These are phyloP conservation scores for Draba incana DNA, from an alignment of 345 rosid genomes.

Conservation along the genomic window DNA sequence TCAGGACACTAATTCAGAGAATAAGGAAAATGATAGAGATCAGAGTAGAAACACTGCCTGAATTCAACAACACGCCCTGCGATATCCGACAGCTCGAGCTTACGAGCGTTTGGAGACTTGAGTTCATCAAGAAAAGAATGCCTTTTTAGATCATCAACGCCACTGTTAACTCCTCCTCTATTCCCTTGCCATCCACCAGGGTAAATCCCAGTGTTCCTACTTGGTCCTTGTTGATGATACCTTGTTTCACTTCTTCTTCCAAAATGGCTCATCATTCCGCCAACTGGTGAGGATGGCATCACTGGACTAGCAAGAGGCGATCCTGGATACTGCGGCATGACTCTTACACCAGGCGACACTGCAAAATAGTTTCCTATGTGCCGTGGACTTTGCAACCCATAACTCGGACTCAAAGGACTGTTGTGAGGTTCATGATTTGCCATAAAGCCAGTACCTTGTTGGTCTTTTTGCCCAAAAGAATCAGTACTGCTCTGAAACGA, in stretches of 20 bases:
- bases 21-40: slow-evolving; percentile 31
- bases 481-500: slow-evolving; percentile 58
- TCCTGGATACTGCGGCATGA: slow-evolving; percentile 61
- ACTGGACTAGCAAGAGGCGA: slow-evolving; percentile 73
- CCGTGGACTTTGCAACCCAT: slow-evolving; percentile 55
- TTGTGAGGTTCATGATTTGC: slow-evolving; percentile 59
- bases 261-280: slow-evolving; percentile 55
- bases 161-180: slow-evolving; percentile 59
- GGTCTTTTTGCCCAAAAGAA: slow-evolving; percentile 55
- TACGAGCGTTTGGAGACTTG: slow-evolving; percentile 77
- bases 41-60: slow-evolving; percentile 56
- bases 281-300: slow-evolving; percentile 70
- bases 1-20: slow-evolving; percentile 9
- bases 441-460: slow-evolving; percentile 46
- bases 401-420: slow-evolving; percentile 53
- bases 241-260: slow-evolving; percentile 67
- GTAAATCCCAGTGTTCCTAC: slow-evolving; percentile 60
- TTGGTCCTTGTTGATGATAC: slow-evolving; percentile 55
- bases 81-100: slow-evolving; percentile 84
- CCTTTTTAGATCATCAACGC: slow-evolving; percentile 60
- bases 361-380: slow-evolving; percentile 60
- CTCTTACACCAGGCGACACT: slow-evolving; percentile 63
- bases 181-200: slow-evolving; percentile 89
- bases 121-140: slow-evolving; percentile 91
- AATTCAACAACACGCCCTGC: slow-evolving; percentile 89